phyloP scores from a whole-genome alignment of 164 flowering plant genomes.

The Echeveria elegans region DNA sequence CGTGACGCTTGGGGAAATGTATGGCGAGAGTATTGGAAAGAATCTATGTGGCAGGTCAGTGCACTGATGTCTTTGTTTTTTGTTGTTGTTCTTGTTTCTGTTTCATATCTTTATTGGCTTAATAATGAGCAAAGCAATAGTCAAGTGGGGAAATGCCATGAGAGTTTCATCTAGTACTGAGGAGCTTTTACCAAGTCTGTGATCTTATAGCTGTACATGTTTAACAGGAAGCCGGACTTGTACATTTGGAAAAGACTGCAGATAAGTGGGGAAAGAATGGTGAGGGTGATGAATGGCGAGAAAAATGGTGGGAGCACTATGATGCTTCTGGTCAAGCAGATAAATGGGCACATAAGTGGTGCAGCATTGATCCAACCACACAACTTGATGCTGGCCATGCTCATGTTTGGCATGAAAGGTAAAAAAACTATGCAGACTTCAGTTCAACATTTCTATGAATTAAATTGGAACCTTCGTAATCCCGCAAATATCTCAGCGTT shows the following conservation, averaged over 20 bases:
- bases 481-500: neutral
- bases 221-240: slow-evolving; percentile 50
- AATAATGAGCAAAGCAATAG: no score
- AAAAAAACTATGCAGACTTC: neutral
- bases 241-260: slow-evolving; percentile 64
- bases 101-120: neutral
- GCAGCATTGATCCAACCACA: slow-evolving; percentile 79
- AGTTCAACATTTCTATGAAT: neutral
- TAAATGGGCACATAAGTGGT: slow-evolving; percentile 95
- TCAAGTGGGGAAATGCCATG: no score
- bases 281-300: slow-evolving; percentile 62
- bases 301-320: slow-evolving; percentile 86
- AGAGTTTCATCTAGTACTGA: neutral
- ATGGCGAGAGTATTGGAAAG: slow-evolving; percentile 95
- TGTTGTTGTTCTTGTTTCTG: neutral
- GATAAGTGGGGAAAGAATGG: slow-evolving; percentile 83
- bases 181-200: neutral
- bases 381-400: slow-evolving; percentile 88
- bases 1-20: slow-evolving; percentile 85
- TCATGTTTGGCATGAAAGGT: slow-evolving; percentile 99
- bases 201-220: neutral
- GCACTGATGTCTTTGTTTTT: neutral
- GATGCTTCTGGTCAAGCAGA: slow-evolving; percentile 74
- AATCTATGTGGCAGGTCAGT: slow-evolving; percentile 72
- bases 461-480: neutral